phyloP scores from a whole-genome alignment of 345 rosid genomes.

The Populus euphratica region DNA sequence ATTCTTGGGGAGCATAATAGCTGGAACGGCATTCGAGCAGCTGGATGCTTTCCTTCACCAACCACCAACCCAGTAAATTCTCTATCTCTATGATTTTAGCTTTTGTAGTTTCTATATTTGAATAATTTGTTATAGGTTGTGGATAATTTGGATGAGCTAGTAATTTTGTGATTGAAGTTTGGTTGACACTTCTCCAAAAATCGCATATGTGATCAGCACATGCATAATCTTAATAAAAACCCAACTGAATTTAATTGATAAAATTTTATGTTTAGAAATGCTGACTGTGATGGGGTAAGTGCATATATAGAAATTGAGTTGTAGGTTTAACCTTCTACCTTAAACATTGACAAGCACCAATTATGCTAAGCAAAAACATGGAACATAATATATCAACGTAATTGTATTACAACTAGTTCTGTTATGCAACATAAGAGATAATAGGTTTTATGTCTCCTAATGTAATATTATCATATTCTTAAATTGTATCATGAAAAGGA shows the following conservation, averaged over 20 bases:
- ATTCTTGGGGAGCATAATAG: slow-evolving; percentile 85
- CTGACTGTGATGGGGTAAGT: neutral
- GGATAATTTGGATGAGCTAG: neutral
- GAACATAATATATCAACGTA: neutral
- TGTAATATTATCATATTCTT: too few species aligned
- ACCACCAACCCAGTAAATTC: slow-evolving; percentile 76
- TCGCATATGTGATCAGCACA: neutral
- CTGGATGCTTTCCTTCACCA: slow-evolving; percentile 83
- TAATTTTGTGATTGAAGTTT: neutral
- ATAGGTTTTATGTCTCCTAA: neutral
- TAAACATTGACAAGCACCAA: neutral
- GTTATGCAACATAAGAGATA: neutral
- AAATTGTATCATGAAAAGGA: neutral
- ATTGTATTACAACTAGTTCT: neutral
- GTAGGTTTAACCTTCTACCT: neutral
- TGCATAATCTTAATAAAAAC: neutral
- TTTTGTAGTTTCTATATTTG: neutral
- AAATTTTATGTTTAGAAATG: neutral
- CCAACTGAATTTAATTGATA: neutral
- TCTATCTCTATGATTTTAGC: slow-evolving; percentile 3
- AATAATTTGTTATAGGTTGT: neutral
- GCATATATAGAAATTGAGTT: neutral
- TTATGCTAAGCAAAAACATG: neutral
- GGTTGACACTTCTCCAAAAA: neutral
- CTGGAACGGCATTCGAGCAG: slow-evolving; percentile 95